Base-by-base conservation (phyloP, 2,329 filamentous ascomycete genomes). In the Sporothrix brunneoviolacea region DNA sequence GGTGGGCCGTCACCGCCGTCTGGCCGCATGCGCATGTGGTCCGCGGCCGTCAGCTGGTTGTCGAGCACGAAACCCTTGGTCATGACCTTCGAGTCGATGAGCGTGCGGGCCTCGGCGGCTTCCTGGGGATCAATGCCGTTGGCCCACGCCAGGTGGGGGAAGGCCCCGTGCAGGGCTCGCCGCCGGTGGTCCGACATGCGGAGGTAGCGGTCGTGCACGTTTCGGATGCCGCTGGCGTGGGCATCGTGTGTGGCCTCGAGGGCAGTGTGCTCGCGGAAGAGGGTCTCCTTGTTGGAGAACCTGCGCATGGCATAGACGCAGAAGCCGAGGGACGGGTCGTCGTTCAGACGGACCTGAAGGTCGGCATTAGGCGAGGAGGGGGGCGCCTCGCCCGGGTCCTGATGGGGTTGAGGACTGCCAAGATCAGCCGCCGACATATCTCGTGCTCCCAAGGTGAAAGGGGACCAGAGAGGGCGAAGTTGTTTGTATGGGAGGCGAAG, bases 231-330 rank as follows among this genome's bases (percentile, higher is more conserved):
- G 19, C 43, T 42, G 3, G 41, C 43, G 38, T 57, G 42, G 18
- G 42, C 24, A 27, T 59, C 55, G 48, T 60, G 48, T 37, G 52
- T 53, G 50, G 61, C 50, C 27, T 57, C 51, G 57, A 59, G 41
- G 55, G 44, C 41, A 48, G 58, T 44, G 42, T 54, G 42, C 39
- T 66, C 64, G 42, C 58, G 49, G 47, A 61, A 63, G 44, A 65
- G 54, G 39, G 56, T 54, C 24, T 64, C 60, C 19, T 56, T 58
- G 12, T 52, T 42, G 4, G 24, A 24, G 27, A 61, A 56, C 48
- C 57, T 42, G 16, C 58, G 57, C n/a, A 58, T 52, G 7, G 64
- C 62, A 44, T 61, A 64, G 43, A 66, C 57, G 41, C 62, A 61
- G 41, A 62, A 61, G 41, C 63, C 63, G 6, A 66, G 46, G 15